phyloP scores from a whole-genome alignment of 1,284 basidiomycete genomes.

The Apiotrichum akiyoshidainum region DNA sequence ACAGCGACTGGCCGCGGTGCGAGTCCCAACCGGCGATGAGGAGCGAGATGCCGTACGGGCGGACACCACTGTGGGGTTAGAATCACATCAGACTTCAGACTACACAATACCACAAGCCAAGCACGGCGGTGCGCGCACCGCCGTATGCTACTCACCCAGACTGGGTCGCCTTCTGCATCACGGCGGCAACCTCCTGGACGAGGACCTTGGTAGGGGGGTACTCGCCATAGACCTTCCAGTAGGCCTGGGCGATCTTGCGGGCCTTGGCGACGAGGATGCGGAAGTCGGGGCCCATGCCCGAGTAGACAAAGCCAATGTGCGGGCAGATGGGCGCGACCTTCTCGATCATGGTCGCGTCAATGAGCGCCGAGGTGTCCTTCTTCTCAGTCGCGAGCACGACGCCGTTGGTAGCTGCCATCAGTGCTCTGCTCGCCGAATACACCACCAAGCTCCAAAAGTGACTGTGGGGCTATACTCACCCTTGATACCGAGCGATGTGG shows the following conservation, averaged over 20 bases:
- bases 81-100: too few species aligned
- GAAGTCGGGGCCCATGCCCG: slow-evolving; percentile 99
- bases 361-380: slow-evolving; percentile 93
- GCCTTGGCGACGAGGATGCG: slow-evolving; percentile 89
- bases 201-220: slow-evolving; percentile 97
- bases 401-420: slow-evolving; percentile 80
- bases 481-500: slow-evolving; percentile 97
- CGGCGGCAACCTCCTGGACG: slow-evolving; percentile 93
- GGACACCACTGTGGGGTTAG: slow-evolving; percentile 71
- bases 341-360: slow-evolving; percentile 96
- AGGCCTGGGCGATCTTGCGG: slow-evolving; percentile 94
- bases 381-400: slow-evolving; percentile 99
- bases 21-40: slow-evolving; percentile 95
- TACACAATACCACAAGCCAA: too few species aligned
- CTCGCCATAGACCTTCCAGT: slow-evolving; percentile 99
- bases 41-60: slow-evolving; percentile 95
- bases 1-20: slow-evolving; percentile 85
- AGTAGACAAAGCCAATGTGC: slow-evolving; percentile 98
- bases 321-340: slow-evolving; percentile 96
- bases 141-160: slow-evolving; percentile 66
- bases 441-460: too few species aligned
- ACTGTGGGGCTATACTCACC: too few species aligned
- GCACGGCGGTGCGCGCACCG: neutral
- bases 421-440: too few species aligned
- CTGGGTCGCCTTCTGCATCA: slow-evolving; percentile 99